Percentiles rank a stretch among this genome's conserved stretches.
Evolutionary conservation across 306 rosid species (phyloP).

Genomic region (Bauhinia variegata): DNA sequence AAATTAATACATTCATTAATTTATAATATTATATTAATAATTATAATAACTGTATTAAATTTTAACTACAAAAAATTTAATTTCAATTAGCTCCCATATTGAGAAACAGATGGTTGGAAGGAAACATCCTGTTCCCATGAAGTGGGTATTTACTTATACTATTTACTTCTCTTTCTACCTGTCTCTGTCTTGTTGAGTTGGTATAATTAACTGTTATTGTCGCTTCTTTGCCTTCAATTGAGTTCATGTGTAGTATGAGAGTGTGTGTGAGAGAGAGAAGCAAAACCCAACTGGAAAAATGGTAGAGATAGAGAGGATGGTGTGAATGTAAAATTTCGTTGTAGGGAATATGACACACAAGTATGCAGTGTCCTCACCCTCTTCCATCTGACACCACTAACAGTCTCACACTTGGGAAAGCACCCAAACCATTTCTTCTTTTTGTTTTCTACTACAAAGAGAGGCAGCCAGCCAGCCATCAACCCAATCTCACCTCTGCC

Average conservation of each 20-base stretch:
- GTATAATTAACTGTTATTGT: slow-evolving; percentile 44
- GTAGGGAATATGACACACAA: slow-evolving; percentile 55
- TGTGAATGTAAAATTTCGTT: slow-evolving; percentile 20
- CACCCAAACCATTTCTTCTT: slow-evolving; percentile 49
- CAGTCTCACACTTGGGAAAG: slow-evolving; percentile 35
- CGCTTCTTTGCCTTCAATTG: slow-evolving; percentile 27
- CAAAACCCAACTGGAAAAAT: neutral
- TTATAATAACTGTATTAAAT: no score
- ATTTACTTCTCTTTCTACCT: slow-evolving; percentile 29
- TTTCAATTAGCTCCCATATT: slow-evolving; percentile 61
- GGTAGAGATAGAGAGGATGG: slow-evolving; percentile 23
- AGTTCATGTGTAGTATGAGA: no score
- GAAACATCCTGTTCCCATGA: slow-evolving; percentile 47
- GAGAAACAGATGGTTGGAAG: slow-evolving; percentile 68
- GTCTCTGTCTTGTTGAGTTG: slow-evolving; percentile 61
- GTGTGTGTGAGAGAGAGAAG: slow-evolving; percentile 6
- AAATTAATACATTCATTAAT: no score
- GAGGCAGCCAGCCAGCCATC: slow-evolving; percentile 35
- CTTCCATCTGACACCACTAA: slow-evolving; percentile 41
- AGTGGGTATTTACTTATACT: neutral
- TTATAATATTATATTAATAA: no score
- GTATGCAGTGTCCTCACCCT: slow-evolving; percentile 42
- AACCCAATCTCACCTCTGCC: neutral
- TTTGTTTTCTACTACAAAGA: slow-evolving; percentile 48
- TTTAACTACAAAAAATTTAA: no score